phyloP scores from a whole-genome alignment of 2,329 filamentous ascomycete species.

The Tolypocladium ophioglossoides region DNA sequence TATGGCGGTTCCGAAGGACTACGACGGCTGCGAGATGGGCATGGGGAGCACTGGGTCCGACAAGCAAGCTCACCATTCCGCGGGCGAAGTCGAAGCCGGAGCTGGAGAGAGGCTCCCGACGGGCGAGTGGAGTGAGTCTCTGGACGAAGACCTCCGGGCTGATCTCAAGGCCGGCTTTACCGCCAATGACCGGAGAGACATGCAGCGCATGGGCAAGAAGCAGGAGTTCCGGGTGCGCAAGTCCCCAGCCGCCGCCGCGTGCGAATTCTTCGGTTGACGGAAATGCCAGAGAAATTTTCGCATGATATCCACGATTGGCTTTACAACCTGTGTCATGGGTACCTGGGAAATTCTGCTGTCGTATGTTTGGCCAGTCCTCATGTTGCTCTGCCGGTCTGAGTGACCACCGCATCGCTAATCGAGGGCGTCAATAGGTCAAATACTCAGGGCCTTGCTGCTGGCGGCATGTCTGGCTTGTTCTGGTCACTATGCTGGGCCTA shows the following conservation, averaged over 20 bases:
- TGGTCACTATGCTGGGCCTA: constrained; percentile 9
- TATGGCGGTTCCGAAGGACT: background rate
- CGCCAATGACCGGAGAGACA: constrained; percentile 8
- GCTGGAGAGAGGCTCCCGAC: background rate
- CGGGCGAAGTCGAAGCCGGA: background rate
- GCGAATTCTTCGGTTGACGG: background rate
- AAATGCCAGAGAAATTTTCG: constrained; percentile 28
- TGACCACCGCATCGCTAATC: background rate
- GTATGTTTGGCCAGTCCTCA: constrained; percentile 26
- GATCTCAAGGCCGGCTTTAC: constrained; percentile 4
- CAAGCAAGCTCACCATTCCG: background rate
- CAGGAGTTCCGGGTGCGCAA: constrained; percentile 5
- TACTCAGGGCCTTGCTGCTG: constrained; percentile 7
- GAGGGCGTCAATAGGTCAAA: constrained; percentile 23
- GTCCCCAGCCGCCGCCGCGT: background rate
- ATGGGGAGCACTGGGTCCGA: background rate
- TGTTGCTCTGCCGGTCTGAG: background rate
- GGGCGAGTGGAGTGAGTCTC: background rate
- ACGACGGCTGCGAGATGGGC: background rate
- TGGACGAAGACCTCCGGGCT: constrained; percentile 4
- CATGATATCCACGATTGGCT: constrained; percentile 34
- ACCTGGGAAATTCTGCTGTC: constrained; percentile 31
- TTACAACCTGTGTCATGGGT: constrained; percentile 33
- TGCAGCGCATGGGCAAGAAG: constrained; percentile 12
- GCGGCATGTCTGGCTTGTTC: constrained; percentile 9